phyloP scores from a whole-genome alignment of 164 flowering plant genomes.

The Chloranthus sessilifolius region DNA sequence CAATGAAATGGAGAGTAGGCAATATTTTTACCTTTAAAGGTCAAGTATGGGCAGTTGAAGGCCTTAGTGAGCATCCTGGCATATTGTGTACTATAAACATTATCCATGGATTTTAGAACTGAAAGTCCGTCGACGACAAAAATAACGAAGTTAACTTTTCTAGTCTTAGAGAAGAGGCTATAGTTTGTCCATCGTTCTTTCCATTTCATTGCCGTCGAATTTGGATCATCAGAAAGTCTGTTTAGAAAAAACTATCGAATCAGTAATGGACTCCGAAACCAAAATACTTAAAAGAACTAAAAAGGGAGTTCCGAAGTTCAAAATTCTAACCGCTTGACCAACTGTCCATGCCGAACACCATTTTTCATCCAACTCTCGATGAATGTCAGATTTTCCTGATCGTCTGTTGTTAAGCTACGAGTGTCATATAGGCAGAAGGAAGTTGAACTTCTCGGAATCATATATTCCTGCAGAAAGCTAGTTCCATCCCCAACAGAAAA shows the following conservation, averaged over 20 bases:
- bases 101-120: slow-evolving; percentile 51
- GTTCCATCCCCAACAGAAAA: slow-evolving; percentile 57
- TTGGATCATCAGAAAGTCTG: slow-evolving; percentile 51
- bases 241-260: slow-evolving; percentile 10
- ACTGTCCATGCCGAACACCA: slow-evolving; percentile 69
- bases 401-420: slow-evolving; percentile 47
- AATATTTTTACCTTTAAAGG: slow-evolving; percentile 49
- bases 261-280: too few relatives aligned
- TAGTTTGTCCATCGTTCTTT: slow-evolving; percentile 27
- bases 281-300: too few relatives aligned
- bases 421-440: slow-evolving; percentile 80
- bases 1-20: background rate
- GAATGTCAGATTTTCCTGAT: slow-evolving; percentile 39
- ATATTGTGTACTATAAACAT: slow-evolving; percentile 22
- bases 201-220: slow-evolving; percentile 26
- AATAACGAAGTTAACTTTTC: slow-evolving; percentile 65
- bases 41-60: slow-evolving; percentile 53
- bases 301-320: background rate
- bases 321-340: slow-evolving; percentile 41
- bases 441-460: slow-evolving; percentile 55
- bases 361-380: slow-evolving; percentile 56
- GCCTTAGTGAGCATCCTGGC: slow-evolving; percentile 25
- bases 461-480: slow-evolving; percentile 61
- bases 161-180: slow-evolving; percentile 18
- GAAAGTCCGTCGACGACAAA: slow-evolving; percentile 70